phyloP scores from a whole-genome alignment of 2,329 filamentous ascomycete genomes.

The Diaporthe nobilis region DNA sequence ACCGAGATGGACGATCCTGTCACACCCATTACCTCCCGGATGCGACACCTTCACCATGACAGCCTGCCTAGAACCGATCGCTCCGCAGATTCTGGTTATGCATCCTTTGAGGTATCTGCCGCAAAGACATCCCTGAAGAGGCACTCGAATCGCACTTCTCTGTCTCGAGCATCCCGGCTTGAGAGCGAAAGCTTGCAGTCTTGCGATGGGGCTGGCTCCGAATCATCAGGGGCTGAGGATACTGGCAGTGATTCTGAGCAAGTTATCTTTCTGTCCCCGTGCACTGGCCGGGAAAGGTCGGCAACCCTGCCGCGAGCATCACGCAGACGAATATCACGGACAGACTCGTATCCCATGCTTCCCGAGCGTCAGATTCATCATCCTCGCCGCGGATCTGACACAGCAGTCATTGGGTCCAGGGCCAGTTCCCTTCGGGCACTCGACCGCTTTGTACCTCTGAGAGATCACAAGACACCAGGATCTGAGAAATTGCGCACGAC shows the following conservation, averaged over 20 bases:
- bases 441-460: slow-evolving; percentile 67
- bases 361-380: slow-evolving; percentile 13
- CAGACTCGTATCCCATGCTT: slow-evolving; percentile 32
- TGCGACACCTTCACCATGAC: slow-evolving; percentile 17
- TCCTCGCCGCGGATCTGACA: slow-evolving; percentile 37
- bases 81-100: slow-evolving; percentile 42
- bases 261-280: neutral
- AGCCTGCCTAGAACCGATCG: slow-evolving; percentile 27
- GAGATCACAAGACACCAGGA: slow-evolving; percentile 52
- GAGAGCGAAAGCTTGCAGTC: slow-evolving; percentile 13
- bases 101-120: slow-evolving; percentile 39
- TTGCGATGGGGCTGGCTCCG: slow-evolving; percentile 41
- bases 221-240: slow-evolving; percentile 21
- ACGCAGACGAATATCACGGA: slow-evolving; percentile 35
- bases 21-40: slow-evolving; percentile 31
- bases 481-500: slow-evolving; percentile 62
- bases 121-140: neutral
- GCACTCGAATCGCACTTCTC: neutral
- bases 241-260: neutral
- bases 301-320: slow-evolving; percentile 34
- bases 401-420: slow-evolving; percentile 21
- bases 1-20: slow-evolving; percentile 26
- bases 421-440: slow-evolving; percentile 47
- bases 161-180: slow-evolving; percentile 22
- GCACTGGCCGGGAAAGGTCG: neutral